Base-by-base conservation (phyloP, 2,329 filamentous ascomycete species). In the Aspergillus texensis region DNA sequence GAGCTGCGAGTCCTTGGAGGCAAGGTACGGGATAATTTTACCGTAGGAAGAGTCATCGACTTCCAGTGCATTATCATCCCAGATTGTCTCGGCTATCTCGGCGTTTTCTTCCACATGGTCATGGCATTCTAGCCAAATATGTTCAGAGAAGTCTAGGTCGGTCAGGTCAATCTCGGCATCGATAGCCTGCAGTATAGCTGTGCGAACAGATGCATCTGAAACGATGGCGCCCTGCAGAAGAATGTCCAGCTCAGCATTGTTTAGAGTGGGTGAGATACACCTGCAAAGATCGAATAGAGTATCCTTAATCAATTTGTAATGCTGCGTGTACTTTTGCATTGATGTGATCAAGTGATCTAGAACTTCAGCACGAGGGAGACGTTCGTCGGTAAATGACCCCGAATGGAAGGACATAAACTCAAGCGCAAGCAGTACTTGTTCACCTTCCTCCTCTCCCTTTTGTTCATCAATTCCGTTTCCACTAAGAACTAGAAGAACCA, bases 251-350 rank as follows among this genome's bases (percentile, higher is more conserved):
- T 99, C 96, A 1, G 85, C 79, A 4, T 83, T 76, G 61, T 78
- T 89, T 68, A 97, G 93, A 71, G 93, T 97, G 2, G 91, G 88
- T 3, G 94, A 91, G 58, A 98, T 85, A 67, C 90, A 94, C 64
- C 93, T 89, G 72, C 92, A 92, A 68, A 96, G 86, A 75, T 98
- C 93, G 60, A 91, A 85, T 67, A 99, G 87, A 72, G 93, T 96
- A 78, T 99, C 95, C 77, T 94, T 97, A 79, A 97, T 88, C 62
- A 94, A 83, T 79, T 97, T 97, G 82, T 97, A 97, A 78, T 99
- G 95, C 73, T 96, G 93, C 52, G 89, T 90, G 76, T 96, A 97
- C 64, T 81, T 86, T 75, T 96, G 92, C 91, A 99, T 96, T 1
- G 93, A 90, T 52, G 83, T 83, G 62, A 97, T 89, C 43, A 99